Evolutionary conservation across 1,284 basidiomycete genomes (phyloP).

Genomic region (Cryptococcus sp.): DNA sequence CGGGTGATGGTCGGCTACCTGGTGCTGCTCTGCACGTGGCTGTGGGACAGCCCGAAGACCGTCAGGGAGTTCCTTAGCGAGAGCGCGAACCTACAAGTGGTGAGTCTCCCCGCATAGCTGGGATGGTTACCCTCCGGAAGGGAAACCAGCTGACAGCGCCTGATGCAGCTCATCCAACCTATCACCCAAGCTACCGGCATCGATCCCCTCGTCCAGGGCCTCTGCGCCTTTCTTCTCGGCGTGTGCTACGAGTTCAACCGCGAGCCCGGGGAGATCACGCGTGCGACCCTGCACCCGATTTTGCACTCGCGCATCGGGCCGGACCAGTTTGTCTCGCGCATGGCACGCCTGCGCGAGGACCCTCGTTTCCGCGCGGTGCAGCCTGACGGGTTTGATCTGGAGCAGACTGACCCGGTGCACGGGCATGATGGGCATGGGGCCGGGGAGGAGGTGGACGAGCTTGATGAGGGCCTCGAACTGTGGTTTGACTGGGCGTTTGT

Average conservation of each 20-base stretch:
- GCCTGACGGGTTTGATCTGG: slow-evolving; percentile 63
- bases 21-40: slow-evolving; percentile 78
- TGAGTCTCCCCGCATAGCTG: slow-evolving; percentile 57
- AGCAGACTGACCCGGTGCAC: slow-evolving; percentile 23
- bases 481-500: slow-evolving; percentile 99
- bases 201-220: slow-evolving; percentile 81
- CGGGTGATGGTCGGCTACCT: slow-evolving; percentile 83
- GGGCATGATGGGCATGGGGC: slow-evolving; percentile 23
- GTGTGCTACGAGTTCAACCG: slow-evolving; percentile 93
- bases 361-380: slow-evolving; percentile 83
- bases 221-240: slow-evolving; percentile 88
- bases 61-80: slow-evolving; percentile 84
- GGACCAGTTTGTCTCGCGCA: slow-evolving; percentile 82
- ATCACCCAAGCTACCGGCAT: slow-evolving; percentile 84
- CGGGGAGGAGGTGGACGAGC: slow-evolving; percentile 37
- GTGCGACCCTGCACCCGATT: slow-evolving; percentile 80
- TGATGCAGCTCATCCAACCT: slow-evolving; percentile 78
- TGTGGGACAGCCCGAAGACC: slow-evolving; percentile 90
- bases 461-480: slow-evolving; percentile 71
- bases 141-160: background rate
- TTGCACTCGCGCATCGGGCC: slow-evolving; percentile 73
- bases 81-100: slow-evolving; percentile 83
- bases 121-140: background rate
- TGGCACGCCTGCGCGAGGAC: slow-evolving; percentile 83
- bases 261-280: slow-evolving; percentile 84